Evolutionary conservation across 2,329 filamentous ascomycete genomes (phyloP).

Genomic region (Hypomyces perniciosus): DNA sequence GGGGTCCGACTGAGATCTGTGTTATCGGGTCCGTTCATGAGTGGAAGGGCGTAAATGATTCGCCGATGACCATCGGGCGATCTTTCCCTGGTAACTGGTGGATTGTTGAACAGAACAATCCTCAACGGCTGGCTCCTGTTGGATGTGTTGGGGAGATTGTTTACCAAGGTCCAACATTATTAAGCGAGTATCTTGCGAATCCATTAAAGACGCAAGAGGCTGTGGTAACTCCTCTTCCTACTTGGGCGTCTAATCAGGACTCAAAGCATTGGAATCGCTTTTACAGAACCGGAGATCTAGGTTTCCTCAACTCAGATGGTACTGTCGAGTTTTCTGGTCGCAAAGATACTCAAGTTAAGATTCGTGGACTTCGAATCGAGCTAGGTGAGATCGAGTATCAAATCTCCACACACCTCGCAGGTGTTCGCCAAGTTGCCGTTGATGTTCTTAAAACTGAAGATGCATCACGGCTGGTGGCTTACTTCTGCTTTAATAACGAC

Average conservation of each 20-base stretch:
- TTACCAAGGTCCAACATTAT: background rate
- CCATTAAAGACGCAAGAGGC: background rate
- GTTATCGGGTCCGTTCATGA: slow-evolving; percentile 1
- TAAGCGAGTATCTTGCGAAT: slow-evolving; percentile 1
- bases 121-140: background rate
- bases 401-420: background rate
- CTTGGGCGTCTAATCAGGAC: slow-evolving; percentile 21
- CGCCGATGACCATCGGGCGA: slow-evolving; percentile 1
- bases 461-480: background rate
- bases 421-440: background rate
- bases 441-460: background rate
- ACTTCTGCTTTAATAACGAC: background rate
- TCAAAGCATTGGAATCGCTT: slow-evolving; percentile 12
- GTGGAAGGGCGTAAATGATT: background rate
- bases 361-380: slow-evolving; percentile 5
- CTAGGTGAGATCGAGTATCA: slow-evolving; percentile 5
- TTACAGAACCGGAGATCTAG: slow-evolving; percentile 44
- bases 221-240: slow-evolving; percentile 16
- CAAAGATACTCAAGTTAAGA: slow-evolving; percentile 5
- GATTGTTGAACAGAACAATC: background rate
- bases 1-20: slow-evolving; percentile 9
- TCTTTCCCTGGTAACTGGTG: background rate
- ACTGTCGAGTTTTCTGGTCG: background rate
- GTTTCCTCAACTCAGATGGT: slow-evolving; percentile 27
- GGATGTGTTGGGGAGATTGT: background rate